Percentiles rank a stretch among this genome's conserved stretches.
Evolutionary conservation across 164 flowering plant species (phyloP).

Genomic region (Warburgia ugandensis): DNA sequence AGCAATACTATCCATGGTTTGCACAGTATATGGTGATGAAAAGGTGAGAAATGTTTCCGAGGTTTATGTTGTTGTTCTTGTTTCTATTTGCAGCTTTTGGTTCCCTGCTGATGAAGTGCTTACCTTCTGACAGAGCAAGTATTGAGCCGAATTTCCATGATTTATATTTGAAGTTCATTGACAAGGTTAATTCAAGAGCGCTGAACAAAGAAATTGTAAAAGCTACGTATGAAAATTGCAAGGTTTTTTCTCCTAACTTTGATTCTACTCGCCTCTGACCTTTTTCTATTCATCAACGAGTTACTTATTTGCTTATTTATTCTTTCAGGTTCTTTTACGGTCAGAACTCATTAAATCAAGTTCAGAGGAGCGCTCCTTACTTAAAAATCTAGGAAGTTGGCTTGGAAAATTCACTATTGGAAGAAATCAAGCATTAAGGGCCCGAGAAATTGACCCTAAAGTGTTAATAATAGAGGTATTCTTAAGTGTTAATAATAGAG

Average conservation of each 20-base stretch:
- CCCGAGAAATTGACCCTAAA: slow-evolving; percentile 90
- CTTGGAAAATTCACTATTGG: slow-evolving; percentile 97
- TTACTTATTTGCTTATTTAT: slow-evolving; percentile 1
- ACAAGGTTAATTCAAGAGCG: slow-evolving; percentile 65
- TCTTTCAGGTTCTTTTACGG: slow-evolving; percentile 72
- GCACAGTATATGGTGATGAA: slow-evolving; percentile 98
- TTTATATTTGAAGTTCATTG: slow-evolving; percentile 89
- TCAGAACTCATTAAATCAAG: slow-evolving; percentile 96
- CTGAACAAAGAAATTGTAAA: slow-evolving; percentile 74
- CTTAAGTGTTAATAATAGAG: too few species aligned
- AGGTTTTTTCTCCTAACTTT: slow-evolving; percentile 35
- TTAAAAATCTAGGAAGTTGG: slow-evolving; percentile 98
- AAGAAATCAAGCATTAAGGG: slow-evolving; percentile 74
- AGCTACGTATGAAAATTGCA: slow-evolving; percentile 95
- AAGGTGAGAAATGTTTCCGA: slow-evolving; percentile 42
- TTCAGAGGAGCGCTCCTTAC: slow-evolving; percentile 92
- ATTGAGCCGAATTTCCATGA: slow-evolving; percentile 98
- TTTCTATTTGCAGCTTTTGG: neutral
- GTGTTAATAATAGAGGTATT: slow-evolving; percentile 83
- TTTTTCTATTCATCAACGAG: neutral
- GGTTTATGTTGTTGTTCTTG: neutral
- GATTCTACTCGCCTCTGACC: neutral
- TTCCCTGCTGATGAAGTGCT: slow-evolving; percentile 1
- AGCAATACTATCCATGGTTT: slow-evolving; percentile 88
- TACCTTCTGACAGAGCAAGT: slow-evolving; percentile 63